Conservation (phyloP, 495 filamentous ascomycete species). For the Daldinia grandis region DNA sequence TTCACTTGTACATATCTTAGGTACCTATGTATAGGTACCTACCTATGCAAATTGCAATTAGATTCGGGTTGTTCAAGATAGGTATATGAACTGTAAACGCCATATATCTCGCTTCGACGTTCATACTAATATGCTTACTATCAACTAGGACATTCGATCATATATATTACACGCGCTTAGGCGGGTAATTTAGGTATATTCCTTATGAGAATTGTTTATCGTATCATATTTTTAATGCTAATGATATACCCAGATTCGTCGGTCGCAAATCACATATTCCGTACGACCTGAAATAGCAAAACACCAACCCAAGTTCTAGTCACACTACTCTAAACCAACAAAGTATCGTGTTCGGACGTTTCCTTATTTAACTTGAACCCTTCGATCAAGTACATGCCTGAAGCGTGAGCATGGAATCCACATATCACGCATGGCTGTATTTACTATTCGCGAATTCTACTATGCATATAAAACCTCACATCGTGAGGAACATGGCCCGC, state of each 20-base stretch:
- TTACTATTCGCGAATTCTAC: constrained; percentile 4
- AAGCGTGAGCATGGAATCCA: not conserved
- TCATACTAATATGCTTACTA: not conserved
- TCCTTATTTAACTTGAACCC: not conserved
- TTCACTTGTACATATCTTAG: not conserved
- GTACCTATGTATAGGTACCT: not conserved
- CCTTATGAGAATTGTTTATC: not conserved
- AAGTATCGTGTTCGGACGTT: constrained; percentile 25
- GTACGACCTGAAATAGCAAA: not conserved
- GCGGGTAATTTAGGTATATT: not conserved
- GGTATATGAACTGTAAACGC: not conserved
- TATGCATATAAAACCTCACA: not conserved
- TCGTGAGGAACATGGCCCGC: constrained; percentile 17
- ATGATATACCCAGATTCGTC: not conserved
- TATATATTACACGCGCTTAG: not conserved
- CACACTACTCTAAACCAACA: constrained; percentile 20
- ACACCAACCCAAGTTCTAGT: constrained; percentile 10
- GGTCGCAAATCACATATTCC: not conserved
- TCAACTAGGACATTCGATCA: not conserved
- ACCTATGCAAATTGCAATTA: constrained; percentile 4
- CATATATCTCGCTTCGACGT: not conserved
- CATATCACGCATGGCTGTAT: constrained; percentile 1
- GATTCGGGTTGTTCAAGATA: not conserved
- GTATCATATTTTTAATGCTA: not conserved
- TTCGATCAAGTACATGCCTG: not conserved